Percentiles rank a stretch among this genome's conserved stretches.
phyloP scores from a whole-genome alignment of 2,329 filamentous ascomycete species.

The Aureobasidium sp. region DNA sequence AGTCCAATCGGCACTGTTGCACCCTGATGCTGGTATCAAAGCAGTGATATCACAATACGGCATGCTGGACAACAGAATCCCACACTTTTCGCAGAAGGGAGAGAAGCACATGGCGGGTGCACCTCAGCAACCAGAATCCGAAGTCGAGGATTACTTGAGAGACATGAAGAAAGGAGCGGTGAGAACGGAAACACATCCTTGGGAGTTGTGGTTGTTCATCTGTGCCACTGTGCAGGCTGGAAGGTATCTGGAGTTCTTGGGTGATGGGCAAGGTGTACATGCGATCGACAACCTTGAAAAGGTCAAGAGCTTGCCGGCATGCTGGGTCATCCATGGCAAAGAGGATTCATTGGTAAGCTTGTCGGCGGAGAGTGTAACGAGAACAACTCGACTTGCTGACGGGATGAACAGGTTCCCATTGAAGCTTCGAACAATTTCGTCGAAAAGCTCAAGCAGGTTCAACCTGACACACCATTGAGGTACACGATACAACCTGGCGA shows the following conservation, averaged over 20 bases:
- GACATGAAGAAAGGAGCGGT: conserved; percentile 12
- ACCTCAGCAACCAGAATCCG: conserved; percentile 4
- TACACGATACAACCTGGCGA: conserved; percentile 24
- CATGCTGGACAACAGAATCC: conserved; percentile 20
- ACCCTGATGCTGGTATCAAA: conserved; percentile 16
- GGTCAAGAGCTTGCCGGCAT: conserved; percentile 18
- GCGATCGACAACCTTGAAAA: conserved; percentile 25
- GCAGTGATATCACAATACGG: conserved; percentile 27
- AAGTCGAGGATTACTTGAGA: conserved; percentile 11
- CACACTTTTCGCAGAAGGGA: conserved; percentile 16
- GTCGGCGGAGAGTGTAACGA: too few species aligned
- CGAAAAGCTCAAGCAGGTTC: conserved; percentile 18
- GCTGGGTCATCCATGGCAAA: conserved; percentile 27
- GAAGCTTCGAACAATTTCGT: conserved; percentile 22
- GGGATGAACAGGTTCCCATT: conserved; percentile 18
- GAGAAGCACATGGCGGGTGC: conserved; percentile 8
- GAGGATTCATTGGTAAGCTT: conserved; percentile 21
- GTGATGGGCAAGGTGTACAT: conserved; percentile 16
- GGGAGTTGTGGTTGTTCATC: conserved; percentile 14
- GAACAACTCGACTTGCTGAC: neutral
- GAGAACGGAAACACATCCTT: conserved; percentile 11
- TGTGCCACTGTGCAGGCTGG: conserved; percentile 15
- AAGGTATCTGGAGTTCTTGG: conserved; percentile 12
- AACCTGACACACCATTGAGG: conserved; percentile 19
- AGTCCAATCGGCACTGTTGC: conserved; percentile 21